Conservation (phyloP, 768 basidiomycete genomes). For the Imleria badia region DNA sequence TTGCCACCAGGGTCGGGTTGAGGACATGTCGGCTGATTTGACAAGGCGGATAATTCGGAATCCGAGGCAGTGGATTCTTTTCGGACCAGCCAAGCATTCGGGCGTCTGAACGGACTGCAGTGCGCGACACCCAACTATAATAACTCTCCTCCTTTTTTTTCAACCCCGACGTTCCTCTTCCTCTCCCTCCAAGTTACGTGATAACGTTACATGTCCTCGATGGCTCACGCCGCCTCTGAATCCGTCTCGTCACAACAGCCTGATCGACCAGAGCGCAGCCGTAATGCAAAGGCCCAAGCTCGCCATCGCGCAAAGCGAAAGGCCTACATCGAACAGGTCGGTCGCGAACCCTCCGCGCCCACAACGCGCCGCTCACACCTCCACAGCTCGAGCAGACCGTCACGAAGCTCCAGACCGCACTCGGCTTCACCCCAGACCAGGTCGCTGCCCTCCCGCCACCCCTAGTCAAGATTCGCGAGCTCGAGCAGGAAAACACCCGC, state of each 20-base stretch:
- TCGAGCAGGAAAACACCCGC: slow-evolving; percentile 76
- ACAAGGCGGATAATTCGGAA: slow-evolving; percentile 53
- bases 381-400: slow-evolving; percentile 80
- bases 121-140: slow-evolving; percentile 30
- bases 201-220: slow-evolving; percentile 57
- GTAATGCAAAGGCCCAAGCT: slow-evolving; percentile 87
- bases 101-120: slow-evolving; percentile 27
- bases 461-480: slow-evolving; percentile 72
- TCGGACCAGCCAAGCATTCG: slow-evolving; percentile 21
- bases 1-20: slow-evolving; percentile 37
- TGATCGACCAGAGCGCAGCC: slow-evolving; percentile 79
- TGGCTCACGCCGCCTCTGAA: slow-evolving; percentile 51
- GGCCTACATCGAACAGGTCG: slow-evolving; percentile 88
- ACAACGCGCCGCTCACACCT: slow-evolving; percentile 9
- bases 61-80: slow-evolving; percentile 36
- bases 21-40: slow-evolving; percentile 35
- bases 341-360: slow-evolving; percentile 2
- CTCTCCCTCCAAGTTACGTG: slow-evolving; percentile 39
- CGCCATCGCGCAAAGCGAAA: slow-evolving; percentile 90
- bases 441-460: slow-evolving; percentile 72
- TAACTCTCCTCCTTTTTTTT: slow-evolving; percentile 40
- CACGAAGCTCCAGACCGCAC: slow-evolving; percentile 75
- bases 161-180: slow-evolving; percentile 49
- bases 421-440: slow-evolving; percentile 73
- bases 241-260: slow-evolving; percentile 37